Conservation (phyloP, 768 basidiomycete species). For the Trametes cubensis region DNA sequence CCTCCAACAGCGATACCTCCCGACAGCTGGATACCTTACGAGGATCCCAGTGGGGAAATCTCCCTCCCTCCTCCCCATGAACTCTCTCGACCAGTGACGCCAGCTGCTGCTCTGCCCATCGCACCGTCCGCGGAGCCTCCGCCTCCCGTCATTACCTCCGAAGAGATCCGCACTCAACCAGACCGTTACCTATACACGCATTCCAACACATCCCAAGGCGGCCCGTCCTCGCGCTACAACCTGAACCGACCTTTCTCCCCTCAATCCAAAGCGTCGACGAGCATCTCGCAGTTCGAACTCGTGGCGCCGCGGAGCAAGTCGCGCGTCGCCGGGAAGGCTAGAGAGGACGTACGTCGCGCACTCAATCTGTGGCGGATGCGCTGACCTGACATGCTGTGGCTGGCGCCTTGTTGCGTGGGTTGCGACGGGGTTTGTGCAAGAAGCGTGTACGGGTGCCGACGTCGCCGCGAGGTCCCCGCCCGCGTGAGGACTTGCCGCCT, state of each 20-base stretch:
- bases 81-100: constrained; percentile 36
- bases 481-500: constrained; percentile 18
- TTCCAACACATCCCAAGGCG: constrained; percentile 5
- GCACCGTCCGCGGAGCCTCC: constrained; percentile 7
- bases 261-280: constrained; percentile 32
- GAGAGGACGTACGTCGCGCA: constrained; percentile 27
- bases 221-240: constrained; percentile 5
- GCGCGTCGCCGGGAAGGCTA: background rate
- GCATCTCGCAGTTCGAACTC: constrained; percentile 32
- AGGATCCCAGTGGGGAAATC: constrained; percentile 46
- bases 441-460: constrained; percentile 10
- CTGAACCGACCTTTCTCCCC: constrained; percentile 25
- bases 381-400: constrained; percentile 13
- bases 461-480: constrained; percentile 27
- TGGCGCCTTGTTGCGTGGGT: background rate
- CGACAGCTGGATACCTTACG: constrained; percentile 62
- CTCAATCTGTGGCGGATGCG: constrained; percentile 2
- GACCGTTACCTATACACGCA: constrained; percentile 23
- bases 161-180: constrained; percentile 5
- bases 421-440: background rate
- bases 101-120: constrained; percentile 14
- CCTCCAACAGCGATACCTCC: constrained; percentile 48
- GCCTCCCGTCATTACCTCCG: background rate
- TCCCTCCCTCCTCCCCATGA: constrained; percentile 66
- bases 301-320: constrained; percentile 17